These are phyloP conservation scores for Pseudopithomyces chartarum DNA, from an alignment of 2,329 filamentous ascomycete species.

Conservation along the genomic window DNA sequence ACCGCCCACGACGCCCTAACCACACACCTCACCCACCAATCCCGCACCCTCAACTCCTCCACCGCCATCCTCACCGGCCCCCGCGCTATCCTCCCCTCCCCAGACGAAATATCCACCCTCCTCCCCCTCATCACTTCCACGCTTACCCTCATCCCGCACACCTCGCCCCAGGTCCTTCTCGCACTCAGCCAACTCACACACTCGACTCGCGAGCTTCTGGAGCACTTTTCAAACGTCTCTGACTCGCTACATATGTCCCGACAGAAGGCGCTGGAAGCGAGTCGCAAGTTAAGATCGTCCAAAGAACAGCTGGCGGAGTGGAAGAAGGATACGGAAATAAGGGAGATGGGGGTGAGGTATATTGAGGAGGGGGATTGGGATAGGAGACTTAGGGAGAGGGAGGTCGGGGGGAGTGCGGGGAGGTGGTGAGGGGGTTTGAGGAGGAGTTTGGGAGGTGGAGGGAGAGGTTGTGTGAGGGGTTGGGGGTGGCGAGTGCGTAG, in stretches of 20 bases:
- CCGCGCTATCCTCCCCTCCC: slow-evolving; percentile 65
- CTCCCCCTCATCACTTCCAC: slow-evolving; percentile 70
- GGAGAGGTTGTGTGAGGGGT: slow-evolving; percentile 65
- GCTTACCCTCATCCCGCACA: slow-evolving; percentile 69
- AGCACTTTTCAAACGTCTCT: slow-evolving; percentile 82
- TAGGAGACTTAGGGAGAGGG: slow-evolving; percentile 72
- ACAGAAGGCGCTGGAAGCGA: slow-evolving; percentile 82
- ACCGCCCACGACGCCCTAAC: slow-evolving; percentile 76
- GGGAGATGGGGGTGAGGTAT: slow-evolving; percentile 82
- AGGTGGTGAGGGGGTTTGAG: slow-evolving; percentile 91
- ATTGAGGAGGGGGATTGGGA: slow-evolving; percentile 84
- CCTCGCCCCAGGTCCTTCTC: slow-evolving; percentile 68
- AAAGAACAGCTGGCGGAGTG: slow-evolving; percentile 87
- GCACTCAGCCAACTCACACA: slow-evolving; percentile 69
- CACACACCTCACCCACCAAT: slow-evolving; percentile 76
- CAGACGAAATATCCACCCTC: slow-evolving; percentile 70
- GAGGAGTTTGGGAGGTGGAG: slow-evolving; percentile 86
- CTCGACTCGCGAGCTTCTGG: slow-evolving; percentile 71
- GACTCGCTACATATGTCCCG: slow-evolving; percentile 94
- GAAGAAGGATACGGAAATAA: slow-evolving; percentile 77
- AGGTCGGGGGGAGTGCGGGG: slow-evolving; percentile 83
- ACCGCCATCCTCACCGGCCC: slow-evolving; percentile 74
- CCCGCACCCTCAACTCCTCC: slow-evolving; percentile 74
- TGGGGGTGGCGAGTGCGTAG: slow-evolving; percentile 45
- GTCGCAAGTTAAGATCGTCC: slow-evolving; percentile 77